Conservation (phyloP, 73 alveolate species). For the Breviolum minutum region DNA sequence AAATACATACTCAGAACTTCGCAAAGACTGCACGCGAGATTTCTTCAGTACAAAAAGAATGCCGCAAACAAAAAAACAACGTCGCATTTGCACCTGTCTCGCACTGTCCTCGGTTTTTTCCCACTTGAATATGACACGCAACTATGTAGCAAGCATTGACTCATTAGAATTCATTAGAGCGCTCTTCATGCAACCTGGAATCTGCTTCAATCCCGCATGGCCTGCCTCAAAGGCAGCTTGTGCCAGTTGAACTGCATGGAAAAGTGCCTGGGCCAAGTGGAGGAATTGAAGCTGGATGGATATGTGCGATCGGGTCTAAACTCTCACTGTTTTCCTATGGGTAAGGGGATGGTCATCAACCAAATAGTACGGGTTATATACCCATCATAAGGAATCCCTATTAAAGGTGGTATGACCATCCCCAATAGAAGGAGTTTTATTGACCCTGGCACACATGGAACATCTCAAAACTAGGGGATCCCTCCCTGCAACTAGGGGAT, state of each 20-base stretch:
- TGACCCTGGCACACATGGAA: no score
- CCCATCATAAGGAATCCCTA: no score
- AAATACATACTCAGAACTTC: neutral
- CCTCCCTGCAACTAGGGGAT: no score
- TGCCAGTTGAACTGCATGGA: constrained; percentile 82
- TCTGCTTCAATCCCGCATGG: constrained; percentile 80
- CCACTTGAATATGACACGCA: neutral
- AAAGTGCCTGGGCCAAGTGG: constrained; percentile 18
- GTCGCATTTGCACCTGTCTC: constrained; percentile 51
- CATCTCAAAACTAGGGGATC: no score
- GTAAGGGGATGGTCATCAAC: no score
- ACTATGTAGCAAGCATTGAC: neutral
- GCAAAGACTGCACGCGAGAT: no score
- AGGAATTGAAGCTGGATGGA: neutral
- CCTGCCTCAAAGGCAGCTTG: constrained; percentile 94
- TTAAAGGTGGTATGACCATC: no score
- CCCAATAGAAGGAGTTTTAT: no score
- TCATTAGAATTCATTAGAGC: neutral
- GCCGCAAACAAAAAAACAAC: no score
- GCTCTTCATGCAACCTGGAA: neutral
- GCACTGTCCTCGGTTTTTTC: constrained; percentile 43
- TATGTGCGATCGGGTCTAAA: neutral
- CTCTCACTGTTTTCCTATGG: neutral
- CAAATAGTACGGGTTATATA: no score
- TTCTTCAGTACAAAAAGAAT: no score